Conservation (phyloP, 768 basidiomycete genomes). For the Tricholoma terreum region DNA sequence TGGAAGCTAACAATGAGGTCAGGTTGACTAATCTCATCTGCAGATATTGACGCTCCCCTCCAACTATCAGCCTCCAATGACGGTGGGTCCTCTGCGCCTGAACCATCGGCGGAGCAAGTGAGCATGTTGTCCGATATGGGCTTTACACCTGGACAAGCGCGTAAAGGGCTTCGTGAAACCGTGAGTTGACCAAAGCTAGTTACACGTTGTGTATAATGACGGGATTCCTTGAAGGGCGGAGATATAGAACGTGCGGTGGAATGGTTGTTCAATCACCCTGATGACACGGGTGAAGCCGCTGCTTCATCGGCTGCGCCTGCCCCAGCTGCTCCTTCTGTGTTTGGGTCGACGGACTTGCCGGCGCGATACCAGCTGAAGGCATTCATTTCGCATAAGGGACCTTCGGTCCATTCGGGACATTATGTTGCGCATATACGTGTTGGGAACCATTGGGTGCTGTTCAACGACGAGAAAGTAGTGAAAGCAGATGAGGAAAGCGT, state of each 20-base stretch:
- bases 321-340: slow-evolving; percentile 19
- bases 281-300: slow-evolving; percentile 69
- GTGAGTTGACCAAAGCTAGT: slow-evolving; percentile 40
- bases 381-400: slow-evolving; percentile 97
- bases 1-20: not conserved
- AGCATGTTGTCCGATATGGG: slow-evolving; percentile 86
- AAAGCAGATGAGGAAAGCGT: slow-evolving; percentile 84
- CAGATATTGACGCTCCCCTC: slow-evolving; percentile 88
- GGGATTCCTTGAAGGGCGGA: slow-evolving; percentile 46
- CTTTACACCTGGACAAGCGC: slow-evolving; percentile 77
- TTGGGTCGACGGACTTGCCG: slow-evolving; percentile 62
- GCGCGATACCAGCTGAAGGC: slow-evolving; percentile 81
- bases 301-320: slow-evolving; percentile 22
- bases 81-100: slow-evolving; percentile 30
- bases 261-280: slow-evolving; percentile 94
- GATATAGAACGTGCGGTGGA: slow-evolving; percentile 87
- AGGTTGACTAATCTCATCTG: not conserved
- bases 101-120: slow-evolving; percentile 71
- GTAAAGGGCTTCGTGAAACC: slow-evolving; percentile 84
- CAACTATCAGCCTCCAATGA: slow-evolving; percentile 26
- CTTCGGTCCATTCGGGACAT: slow-evolving; percentile 91
- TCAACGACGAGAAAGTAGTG: slow-evolving; percentile 96
- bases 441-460: slow-evolving; percentile 78
- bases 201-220: not conserved
- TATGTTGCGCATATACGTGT: slow-evolving; percentile 80